Percentiles rank a stretch among this genome's conserved stretches.
Evolutionary conservation across 805 yeast genomes (phyloP).

Genomic region (Torulaspora microellipsoides): DNA sequence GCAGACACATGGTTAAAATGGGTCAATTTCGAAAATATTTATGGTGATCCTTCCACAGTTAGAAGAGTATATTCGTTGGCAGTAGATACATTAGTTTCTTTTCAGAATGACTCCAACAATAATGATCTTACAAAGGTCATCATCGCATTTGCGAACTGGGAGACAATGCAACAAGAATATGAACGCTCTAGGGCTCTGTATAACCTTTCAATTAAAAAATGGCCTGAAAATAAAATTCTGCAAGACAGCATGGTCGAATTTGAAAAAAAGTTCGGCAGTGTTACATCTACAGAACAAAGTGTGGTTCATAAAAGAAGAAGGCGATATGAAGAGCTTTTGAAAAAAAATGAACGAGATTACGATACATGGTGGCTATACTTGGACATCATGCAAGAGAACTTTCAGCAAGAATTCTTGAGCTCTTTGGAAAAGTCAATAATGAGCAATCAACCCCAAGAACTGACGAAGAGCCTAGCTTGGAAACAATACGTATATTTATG

Average conservation of each 20-base stretch:
- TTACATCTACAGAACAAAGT: slow-evolving; percentile 48
- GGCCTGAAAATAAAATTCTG: slow-evolving; percentile 38
- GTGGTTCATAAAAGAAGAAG: slow-evolving; percentile 50
- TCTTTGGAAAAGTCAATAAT: slow-evolving; percentile 16
- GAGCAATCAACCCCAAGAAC: slow-evolving; percentile 25
- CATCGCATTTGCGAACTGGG: slow-evolving; percentile 61
- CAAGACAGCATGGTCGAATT: slow-evolving; percentile 48
- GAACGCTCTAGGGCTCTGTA: slow-evolving; percentile 62
- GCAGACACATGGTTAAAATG: slow-evolving; percentile 67
- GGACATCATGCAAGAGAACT: slow-evolving; percentile 43
- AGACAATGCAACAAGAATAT: slow-evolving; percentile 51
- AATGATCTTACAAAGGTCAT: slow-evolving; percentile 40
- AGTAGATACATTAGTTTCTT: slow-evolving; percentile 46
- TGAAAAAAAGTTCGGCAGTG: slow-evolving; percentile 61
- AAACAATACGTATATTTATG: slow-evolving; percentile 64
- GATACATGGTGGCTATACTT: slow-evolving; percentile 83
- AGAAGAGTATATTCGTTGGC: slow-evolving; percentile 66
- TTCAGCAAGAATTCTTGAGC: slow-evolving; percentile 10
- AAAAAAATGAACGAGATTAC: slow-evolving; percentile 50
- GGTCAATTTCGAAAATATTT: slow-evolving; percentile 63
- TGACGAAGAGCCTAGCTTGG: slow-evolving; percentile 51
- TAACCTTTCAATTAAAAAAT: slow-evolving; percentile 44
- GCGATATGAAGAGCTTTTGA: slow-evolving; percentile 48
- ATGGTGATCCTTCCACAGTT: slow-evolving; percentile 43
- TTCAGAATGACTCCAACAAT: slow-evolving; percentile 20